phyloP scores from a whole-genome alignment of 2,329 filamentous ascomycete genomes.

The Penicillium sp. region DNA sequence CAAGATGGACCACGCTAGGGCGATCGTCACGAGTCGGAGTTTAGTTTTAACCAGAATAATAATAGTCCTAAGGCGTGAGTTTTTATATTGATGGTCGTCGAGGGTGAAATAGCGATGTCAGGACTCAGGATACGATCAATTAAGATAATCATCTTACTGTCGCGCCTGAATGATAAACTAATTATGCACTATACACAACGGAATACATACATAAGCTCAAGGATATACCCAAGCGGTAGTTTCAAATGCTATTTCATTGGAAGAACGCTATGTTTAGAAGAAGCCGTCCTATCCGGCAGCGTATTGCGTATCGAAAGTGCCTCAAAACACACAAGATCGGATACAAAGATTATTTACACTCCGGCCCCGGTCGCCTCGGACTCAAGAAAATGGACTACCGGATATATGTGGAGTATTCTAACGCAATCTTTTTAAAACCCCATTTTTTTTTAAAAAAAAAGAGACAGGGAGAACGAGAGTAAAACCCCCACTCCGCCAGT shows the following conservation, averaged over 20 bases:
- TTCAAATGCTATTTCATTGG: background rate
- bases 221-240: background rate
- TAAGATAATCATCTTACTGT: background rate
- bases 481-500: background rate
- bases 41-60: conserved; percentile 18
- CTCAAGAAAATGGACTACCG: conserved; percentile 6
- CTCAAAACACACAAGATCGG: background rate
- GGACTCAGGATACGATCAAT: background rate
- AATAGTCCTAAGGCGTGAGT: conserved; percentile 1
- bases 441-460: conserved; percentile 4
- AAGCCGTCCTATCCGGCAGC: conserved; percentile 14
- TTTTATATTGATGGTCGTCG: background rate
- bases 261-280: background rate
- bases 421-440: conserved; percentile 4
- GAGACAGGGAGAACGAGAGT: background rate
- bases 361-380: conserved; percentile 14
- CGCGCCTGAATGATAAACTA: background rate
- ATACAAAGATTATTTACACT: conserved; percentile 9
- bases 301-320: background rate
- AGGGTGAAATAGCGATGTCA: background rate
- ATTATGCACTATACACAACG: background rate
- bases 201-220: background rate
- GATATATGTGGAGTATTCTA: conserved; percentile 14
- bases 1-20: conserved; percentile 3
- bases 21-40: conserved; percentile 21